Base-by-base conservation (phyloP, 176 grass and related monocot genomes). In the Ensete ventricosum region DNA sequence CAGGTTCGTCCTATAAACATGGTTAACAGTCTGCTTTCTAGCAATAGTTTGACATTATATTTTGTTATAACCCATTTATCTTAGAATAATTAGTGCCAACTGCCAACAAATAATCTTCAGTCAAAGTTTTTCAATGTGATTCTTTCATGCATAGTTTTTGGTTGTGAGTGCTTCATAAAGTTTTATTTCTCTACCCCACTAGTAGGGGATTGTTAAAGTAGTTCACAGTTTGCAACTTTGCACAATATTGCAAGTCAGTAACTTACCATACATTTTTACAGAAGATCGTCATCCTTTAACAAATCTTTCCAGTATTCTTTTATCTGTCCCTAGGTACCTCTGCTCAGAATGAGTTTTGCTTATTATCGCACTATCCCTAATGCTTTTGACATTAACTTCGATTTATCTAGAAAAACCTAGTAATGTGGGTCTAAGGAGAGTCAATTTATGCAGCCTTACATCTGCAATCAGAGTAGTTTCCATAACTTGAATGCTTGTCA, bases 1-100 rank as follows among this genome's bases (percentile, higher is more conserved):
- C 90, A 92, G 90, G 90, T 92, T 48, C 9, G 73, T 84, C 52
- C 23, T 57, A 14, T 24, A 9, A 62, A 19, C 13, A 14, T 62
- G 17, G 14, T 17, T 19, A 7, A 62, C 9, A 3, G n/a, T 17
- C 12, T 60, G 14, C 20, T n/a, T 62, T 62, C 20, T 14, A n/a
- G 7, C 57, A 14, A 17, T 62, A 62, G 12, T 17, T 69, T 19
- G 11, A 17, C 34, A 17, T 48, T 69, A 9, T 50, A 19, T 29
- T 9, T 69, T 48, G 48, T 14, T 17, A 48, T 49, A 69, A 48
- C 48, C 16, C 12, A 48, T 7, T 69, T 8, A 49, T 69, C 12
- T 43, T 43, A 43, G 34, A 43, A 43, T 43, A 43, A 43, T 43
- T 20, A 60, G 57, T 60, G 57, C 57, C 8, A 60, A 7, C 5